Conservation (phyloP, 2,329 filamentous ascomycete species). For the Daldinia sp. region DNA sequence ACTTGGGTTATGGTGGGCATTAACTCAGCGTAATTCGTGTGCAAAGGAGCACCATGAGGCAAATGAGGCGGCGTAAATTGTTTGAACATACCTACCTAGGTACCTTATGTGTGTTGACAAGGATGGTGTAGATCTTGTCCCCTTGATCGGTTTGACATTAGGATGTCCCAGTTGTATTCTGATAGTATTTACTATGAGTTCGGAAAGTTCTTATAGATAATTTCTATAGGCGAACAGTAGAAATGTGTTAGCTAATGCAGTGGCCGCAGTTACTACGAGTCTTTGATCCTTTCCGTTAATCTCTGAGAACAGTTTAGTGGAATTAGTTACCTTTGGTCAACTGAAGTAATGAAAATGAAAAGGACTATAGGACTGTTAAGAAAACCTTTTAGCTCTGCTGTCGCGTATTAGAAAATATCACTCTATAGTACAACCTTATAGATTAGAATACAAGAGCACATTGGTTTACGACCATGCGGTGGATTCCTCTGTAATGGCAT, state of each 20-base stretch:
- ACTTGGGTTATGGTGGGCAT: conserved; percentile 25
- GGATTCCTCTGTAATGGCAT: too few species aligned
- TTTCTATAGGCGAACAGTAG: neutral
- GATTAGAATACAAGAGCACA: neutral
- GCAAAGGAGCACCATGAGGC: neutral
- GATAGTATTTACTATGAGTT: neutral
- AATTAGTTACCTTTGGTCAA: too few species aligned
- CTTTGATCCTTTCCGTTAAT: too few species aligned
- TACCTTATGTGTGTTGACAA: neutral
- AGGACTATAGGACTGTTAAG: too few species aligned
- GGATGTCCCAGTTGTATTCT: neutral
- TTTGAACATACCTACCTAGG: neutral
- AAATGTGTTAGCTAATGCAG: neutral
- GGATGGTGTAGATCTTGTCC: neutral
- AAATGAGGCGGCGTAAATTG: neutral
- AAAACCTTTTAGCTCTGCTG: too few species aligned
- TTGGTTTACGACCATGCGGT: neutral
- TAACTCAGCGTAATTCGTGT: conserved; percentile 8
- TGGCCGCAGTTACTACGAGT: too few species aligned
- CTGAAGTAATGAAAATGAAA: too few species aligned
- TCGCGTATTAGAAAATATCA: too few species aligned
- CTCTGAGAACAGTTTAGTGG: too few species aligned
- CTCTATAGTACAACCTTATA: too few species aligned
- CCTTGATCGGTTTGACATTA: neutral
- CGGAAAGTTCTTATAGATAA: neutral